A percentile compares a stretch with the other conserved stretches of the same genome.
Evolutionary conservation across 179 eudicot genomes (phyloP).

Genomic region (Carnegiea gigantea): DNA sequence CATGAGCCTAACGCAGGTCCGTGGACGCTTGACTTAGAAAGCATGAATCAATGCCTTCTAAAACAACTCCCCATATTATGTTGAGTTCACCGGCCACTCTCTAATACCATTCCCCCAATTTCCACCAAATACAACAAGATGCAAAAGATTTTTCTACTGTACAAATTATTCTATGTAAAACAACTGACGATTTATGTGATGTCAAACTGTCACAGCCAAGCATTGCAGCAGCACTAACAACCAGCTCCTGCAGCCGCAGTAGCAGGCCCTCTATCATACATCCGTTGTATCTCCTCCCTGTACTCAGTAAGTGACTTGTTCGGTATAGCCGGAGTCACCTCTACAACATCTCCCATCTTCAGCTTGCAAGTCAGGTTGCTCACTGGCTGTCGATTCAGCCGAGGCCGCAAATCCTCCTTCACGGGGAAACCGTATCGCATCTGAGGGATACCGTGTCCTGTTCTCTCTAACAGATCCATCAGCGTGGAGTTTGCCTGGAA

Average conservation of each 20-base stretch:
- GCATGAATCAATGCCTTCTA: no score
- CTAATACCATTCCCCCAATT: background rate
- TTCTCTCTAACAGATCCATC: constrained; percentile 60
- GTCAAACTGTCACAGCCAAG: constrained; percentile 30
- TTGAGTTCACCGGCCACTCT: constrained; percentile 1
- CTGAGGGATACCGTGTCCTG: constrained; percentile 61
- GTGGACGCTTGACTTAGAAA: no score
- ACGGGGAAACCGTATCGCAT: constrained; percentile 55
- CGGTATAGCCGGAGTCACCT: constrained; percentile 78
- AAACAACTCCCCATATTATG: no score
- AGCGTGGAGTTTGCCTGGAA: constrained; percentile 65
- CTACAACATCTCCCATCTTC: constrained; percentile 92
- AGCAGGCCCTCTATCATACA: constrained; percentile 64
- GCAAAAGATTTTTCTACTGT: constrained; percentile 20
- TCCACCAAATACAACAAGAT: constrained; percentile 15
- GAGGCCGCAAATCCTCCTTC: constrained; percentile 77
- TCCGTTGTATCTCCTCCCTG: constrained; percentile 93
- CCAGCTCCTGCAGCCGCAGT: constrained; percentile 13
- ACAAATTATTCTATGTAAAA: constrained; percentile 38
- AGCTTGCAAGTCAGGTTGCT: constrained; percentile 65
- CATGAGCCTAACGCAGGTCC: no score
- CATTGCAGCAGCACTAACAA: constrained; percentile 3
- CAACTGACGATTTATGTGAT: constrained; percentile 18
- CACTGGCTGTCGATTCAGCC: constrained; percentile 68
- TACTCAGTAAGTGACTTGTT: constrained; percentile 67